Evolutionary conservation across 129 eudicot species (phyloP).

Genomic region (Centaurea solstitialis): DNA sequence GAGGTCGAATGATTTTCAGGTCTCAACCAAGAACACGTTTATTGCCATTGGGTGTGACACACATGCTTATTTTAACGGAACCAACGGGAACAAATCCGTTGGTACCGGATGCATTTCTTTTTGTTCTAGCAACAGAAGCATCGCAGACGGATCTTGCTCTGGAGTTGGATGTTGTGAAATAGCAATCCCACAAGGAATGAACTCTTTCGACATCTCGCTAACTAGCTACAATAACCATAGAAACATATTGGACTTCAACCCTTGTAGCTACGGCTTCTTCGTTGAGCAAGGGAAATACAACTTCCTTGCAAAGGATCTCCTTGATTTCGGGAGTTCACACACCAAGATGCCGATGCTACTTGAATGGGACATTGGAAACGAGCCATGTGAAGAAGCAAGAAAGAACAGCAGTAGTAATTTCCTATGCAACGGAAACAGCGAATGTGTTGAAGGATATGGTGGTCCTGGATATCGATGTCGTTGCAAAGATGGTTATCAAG

Average conservation of each 20-base stretch:
- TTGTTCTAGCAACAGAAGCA: not conserved
- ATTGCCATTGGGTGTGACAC: conserved; percentile 35
- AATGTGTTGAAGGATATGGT: conserved; percentile 1
- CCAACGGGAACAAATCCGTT: not conserved
- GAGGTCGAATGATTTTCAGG: not conserved
- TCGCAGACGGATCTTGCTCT: conserved; percentile 26
- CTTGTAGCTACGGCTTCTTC: conserved; percentile 40
- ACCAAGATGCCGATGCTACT: conserved; percentile 30
- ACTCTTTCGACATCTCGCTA: fast-evolving
- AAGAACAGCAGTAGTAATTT: not conserved
- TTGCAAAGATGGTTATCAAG: conserved; percentile 15
- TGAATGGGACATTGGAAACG: conserved; percentile 43
- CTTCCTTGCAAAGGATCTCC: not conserved
- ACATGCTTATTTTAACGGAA: not conserved
- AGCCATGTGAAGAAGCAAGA: not conserved
- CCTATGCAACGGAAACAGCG: conserved; percentile 24
- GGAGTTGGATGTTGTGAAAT: conserved; percentile 43
- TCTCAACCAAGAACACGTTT: conserved; percentile 26
- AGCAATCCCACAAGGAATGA: conserved; percentile 16
- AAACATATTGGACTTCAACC: conserved; percentile 2
- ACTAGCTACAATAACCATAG: conserved; percentile 13
- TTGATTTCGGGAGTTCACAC: not conserved
- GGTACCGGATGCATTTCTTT: conserved; percentile 15
- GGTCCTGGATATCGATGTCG: conserved; percentile 34
- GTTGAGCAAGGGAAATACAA: not conserved